Evolutionary conservation across 2,329 filamentous ascomycete species (phyloP).

Genomic region (Thermothelomyces thermophilus): DNA sequence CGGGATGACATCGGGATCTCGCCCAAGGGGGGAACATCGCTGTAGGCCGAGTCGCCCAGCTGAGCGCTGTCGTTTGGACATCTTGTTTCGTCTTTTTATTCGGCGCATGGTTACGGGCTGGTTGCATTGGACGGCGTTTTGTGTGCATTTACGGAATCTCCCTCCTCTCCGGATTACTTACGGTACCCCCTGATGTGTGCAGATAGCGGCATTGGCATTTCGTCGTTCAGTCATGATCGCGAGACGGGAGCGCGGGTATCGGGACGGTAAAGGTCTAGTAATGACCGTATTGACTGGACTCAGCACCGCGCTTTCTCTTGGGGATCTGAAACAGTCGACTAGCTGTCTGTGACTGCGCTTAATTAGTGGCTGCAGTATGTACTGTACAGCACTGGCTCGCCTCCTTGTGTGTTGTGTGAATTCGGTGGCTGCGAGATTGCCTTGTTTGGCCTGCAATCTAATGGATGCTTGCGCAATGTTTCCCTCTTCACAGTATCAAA

Average conservation of each 20-base stretch:
- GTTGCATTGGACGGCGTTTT: conserved; percentile 12
- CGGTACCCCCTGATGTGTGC: no score
- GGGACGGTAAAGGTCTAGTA: neutral
- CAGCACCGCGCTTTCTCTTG: neutral
- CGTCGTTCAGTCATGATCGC: conserved; percentile 1
- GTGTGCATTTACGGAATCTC: conserved; percentile 8
- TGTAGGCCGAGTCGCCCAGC: neutral
- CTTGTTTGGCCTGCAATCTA: no score
- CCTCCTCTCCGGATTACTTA: neutral
- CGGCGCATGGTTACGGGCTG: conserved; percentile 9
- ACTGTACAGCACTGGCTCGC: no score
- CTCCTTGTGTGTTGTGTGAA: no score
- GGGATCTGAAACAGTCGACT: no score
- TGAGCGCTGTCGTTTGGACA: neutral
- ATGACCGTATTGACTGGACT: neutral
- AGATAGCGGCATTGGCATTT: conserved; percentile 1
- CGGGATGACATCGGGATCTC: neutral
- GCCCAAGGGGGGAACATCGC: conserved; percentile 9
- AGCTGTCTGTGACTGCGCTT: no score
- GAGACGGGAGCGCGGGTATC: neutral
- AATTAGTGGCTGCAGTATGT: no score
- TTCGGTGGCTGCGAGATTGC: no score
- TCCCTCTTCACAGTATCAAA: no score
- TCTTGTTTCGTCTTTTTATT: conserved; percentile 17
- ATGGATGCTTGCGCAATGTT: no score